Evolutionary conservation across 1,139 yeast species (phyloP), one percentile per base, ranked within the genome.

Genomic region (Hansenula anomala): DNA sequence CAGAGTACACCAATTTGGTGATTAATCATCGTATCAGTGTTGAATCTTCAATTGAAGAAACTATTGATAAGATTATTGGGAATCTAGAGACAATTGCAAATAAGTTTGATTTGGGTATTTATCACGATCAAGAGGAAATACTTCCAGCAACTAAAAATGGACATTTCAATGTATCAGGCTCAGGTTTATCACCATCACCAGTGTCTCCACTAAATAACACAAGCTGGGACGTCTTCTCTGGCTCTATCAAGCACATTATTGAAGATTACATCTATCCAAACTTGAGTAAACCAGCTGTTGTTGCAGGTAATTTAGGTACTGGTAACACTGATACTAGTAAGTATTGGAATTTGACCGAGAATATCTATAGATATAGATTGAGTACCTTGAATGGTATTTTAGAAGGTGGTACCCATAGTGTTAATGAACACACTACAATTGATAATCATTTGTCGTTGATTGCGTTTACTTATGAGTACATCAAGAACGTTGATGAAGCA

Each of bases 281-380:
- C 11, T 36, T 39, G 4, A 41, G 39, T 13, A 42, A 44, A 11
- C 36, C 31, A 25, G 17, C 42, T 5, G 41, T 40, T 30, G 59
- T 70, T 20, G 64, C 78, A 3, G 81, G 83, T 10, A 59, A 66
- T 20, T 54, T 76, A 17, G 71, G 75, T 75, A 66, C 78, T 7
- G 82, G 74, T 20, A 78, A 78, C 55, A 78, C 84, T 6, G 84
- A 78, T 54, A 78, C 84, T 7, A 68, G 69, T 53, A 67, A 71
- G 49, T 78, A 78, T 55, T 76, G 81, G 80, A 58, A 64, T 38
- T 64, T 78, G 54, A 67, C 80, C n/a, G 63, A 60, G 38, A 69
- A 77, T 52, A 76, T 78, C 38, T 78, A 63, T 61, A 66, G 85
- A 47, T 73, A 63, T 49, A 52, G 66, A 36, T 64, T 62, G 54